Evolutionary conservation across 306 rosid species (phyloP).

Genomic region (Citrullus mucosospermus): DNA sequence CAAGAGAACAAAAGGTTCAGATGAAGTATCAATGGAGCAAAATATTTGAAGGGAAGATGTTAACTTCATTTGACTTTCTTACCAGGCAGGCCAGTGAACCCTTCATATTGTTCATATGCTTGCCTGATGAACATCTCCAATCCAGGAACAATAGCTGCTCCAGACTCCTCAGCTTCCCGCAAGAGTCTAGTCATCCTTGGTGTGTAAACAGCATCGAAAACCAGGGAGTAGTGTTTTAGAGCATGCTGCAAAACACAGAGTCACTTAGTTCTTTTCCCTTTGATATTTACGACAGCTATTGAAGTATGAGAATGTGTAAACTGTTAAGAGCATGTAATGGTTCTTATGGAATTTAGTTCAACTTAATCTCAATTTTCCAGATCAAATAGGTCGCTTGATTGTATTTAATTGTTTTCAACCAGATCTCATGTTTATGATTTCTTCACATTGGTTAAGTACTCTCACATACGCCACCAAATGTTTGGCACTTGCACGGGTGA

Average conservation of each 20-base stretch:
- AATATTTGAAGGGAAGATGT: background rate
- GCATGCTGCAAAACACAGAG: conserved; percentile 50
- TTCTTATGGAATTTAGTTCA: background rate
- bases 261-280: conserved; percentile 11
- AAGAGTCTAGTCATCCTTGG: conserved; percentile 78
- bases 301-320: background rate
- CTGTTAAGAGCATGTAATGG: background rate
- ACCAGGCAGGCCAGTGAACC: conserved; percentile 87
- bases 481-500: background rate
- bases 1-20: conserved; percentile 13
- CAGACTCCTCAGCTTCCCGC: conserved; percentile 81
- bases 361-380: background rate
- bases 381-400: background rate
- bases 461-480: background rate
- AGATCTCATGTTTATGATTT: background rate
- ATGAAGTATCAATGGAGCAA: conserved; percentile 12
- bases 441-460: background rate
- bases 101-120: conserved; percentile 72
- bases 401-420: background rate
- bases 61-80: conserved; percentile 4
- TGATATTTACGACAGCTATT: background rate
- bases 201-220: conserved; percentile 86
- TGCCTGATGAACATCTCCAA: conserved; percentile 84
- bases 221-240: conserved; percentile 53
- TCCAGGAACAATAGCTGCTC: conserved; percentile 64